Evolutionary conservation across 1,284 basidiomycete species (phyloP), one percentile per base, ranked within the genome.

Genomic region (Cryptococcus hybrid): DNA sequence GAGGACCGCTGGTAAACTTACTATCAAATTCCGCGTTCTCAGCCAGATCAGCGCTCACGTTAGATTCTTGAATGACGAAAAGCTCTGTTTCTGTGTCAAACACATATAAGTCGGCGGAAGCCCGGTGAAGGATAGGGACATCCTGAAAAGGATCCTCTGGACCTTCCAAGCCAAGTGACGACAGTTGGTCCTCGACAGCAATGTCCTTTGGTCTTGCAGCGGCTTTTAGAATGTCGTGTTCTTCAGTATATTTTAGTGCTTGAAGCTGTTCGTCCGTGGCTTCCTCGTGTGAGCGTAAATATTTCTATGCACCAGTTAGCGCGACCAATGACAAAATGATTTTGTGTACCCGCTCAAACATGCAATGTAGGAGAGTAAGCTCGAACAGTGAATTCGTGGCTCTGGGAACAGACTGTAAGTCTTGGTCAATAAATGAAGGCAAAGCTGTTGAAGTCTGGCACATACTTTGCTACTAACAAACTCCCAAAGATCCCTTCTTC

Each of bases 321-420:
- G 12, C 15, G 12, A 4, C 6, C 9, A 30, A 44, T 38, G 48
- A 24, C 30, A n/a, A n/a, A 40, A 47, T 36, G 36, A 37, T 51
- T 8, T 13, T 13, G 7, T 24, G 62, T 52, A 78, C 77, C 60
- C 78, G 65, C 75, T 97, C 94, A 76, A 88, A 97, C 83, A 95
- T 91, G 57, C 94, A 95, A 45, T 91, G 87, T 65, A 96, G 88
- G 82, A 93, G 89, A 75, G 92, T 93, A 48, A 90, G 87, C 76
- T 96, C 92, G 72, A 97, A 96, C 12, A 88, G 86, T 51, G 85
- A 85, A 5, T 90, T 92, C 1, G 91, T 90, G 15, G 83, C 86
- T 65, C 91, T 91, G 11, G 90, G 89, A 13, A 88, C 89, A 51
- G 74, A 46, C 67, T 76, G 55, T 11, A 56, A 82, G 24, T 24